Evolutionary conservation across 441 rosid genomes (phyloP).

Genomic region (Iberis amara): DNA sequence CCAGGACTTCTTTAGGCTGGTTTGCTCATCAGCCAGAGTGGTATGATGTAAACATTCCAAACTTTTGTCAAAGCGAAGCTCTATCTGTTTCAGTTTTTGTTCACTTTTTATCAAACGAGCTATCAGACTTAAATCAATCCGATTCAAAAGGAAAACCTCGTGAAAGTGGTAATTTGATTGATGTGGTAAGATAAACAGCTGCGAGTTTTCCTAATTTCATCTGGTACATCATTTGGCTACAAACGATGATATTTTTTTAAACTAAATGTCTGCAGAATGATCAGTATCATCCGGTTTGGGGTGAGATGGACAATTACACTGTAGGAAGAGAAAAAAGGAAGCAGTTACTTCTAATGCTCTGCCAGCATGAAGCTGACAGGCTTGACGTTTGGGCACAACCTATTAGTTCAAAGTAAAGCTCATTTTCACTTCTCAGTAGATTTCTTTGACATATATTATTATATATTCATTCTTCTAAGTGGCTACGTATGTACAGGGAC

Average conservation of each 20-base stretch:
- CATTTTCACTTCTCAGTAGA: slow-evolving; percentile 15
- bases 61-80: slow-evolving; percentile 80
- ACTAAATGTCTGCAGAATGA: slow-evolving; percentile 48
- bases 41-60: slow-evolving; percentile 57
- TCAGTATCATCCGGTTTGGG: slow-evolving; percentile 91
- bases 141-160: slow-evolving; percentile 60
- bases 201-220: slow-evolving; percentile 1
- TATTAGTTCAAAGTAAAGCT: slow-evolving; percentile 61
- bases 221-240: slow-evolving; percentile 5
- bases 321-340: slow-evolving; percentile 79
- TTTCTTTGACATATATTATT: slow-evolving; percentile 3
- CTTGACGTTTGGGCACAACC: slow-evolving; percentile 99
- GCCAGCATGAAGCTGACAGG: slow-evolving; percentile 97
- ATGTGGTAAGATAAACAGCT: slow-evolving; percentile 46
- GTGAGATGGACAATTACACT: slow-evolving; percentile 77
- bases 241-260: slow-evolving; percentile 22
- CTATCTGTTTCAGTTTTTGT: slow-evolving; percentile 74
- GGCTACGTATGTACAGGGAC: slow-evolving; percentile 52
- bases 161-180: slow-evolving; percentile 51
- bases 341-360: slow-evolving; percentile 88
- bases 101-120: slow-evolving; percentile 67
- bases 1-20: slow-evolving; percentile 94
- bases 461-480: slow-evolving; percentile 25
- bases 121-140: slow-evolving; percentile 48
- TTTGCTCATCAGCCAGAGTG: slow-evolving; percentile 96